Percentiles rank a stretch among this genome's conserved stretches.
These are phyloP conservation scores for Ligustrum vulgare DNA, from an alignment of 257 asterid species.

Conservation along the genomic window DNA sequence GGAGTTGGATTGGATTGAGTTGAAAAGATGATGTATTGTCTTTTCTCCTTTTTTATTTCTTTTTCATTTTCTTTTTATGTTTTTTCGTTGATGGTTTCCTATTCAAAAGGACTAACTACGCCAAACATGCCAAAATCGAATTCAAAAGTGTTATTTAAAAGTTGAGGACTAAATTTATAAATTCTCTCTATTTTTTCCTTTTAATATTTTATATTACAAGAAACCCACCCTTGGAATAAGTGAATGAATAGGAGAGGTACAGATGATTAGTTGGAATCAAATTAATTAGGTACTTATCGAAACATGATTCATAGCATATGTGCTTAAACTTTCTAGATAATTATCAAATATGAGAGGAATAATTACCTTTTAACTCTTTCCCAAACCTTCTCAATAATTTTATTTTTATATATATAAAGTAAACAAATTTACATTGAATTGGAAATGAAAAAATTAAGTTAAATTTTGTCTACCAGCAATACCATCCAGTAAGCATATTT, in stretches of 20 bases:
- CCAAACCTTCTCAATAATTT: neutral
- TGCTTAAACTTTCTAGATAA: conserved; percentile 21
- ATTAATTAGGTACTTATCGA: neutral
- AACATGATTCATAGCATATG: conserved; percentile 21
- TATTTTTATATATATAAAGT: neutral
- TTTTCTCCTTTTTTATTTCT: neutral
- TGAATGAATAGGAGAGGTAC: neutral
- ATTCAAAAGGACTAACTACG: neutral
- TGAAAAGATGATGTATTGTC: too few species aligned
- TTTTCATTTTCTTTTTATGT: neutral
- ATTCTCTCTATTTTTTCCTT: too few species aligned
- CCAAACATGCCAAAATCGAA: neutral
- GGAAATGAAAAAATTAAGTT: too few species aligned
- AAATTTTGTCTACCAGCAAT: too few species aligned
- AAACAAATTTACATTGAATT: too few species aligned
- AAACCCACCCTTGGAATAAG: neutral
- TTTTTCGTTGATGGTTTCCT: neutral
- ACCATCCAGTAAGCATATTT: too few species aligned
- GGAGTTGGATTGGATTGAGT: too few species aligned
- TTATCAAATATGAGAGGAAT: conserved; percentile 8
- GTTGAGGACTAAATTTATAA: too few species aligned
- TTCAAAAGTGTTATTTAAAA: neutral
- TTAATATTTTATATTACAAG: neutral
- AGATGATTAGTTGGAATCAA: neutral
- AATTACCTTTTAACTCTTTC: neutral